Base-by-base conservation (phyloP, 2,329 filamentous ascomycete genomes). In the Colletotrichum salicis region DNA sequence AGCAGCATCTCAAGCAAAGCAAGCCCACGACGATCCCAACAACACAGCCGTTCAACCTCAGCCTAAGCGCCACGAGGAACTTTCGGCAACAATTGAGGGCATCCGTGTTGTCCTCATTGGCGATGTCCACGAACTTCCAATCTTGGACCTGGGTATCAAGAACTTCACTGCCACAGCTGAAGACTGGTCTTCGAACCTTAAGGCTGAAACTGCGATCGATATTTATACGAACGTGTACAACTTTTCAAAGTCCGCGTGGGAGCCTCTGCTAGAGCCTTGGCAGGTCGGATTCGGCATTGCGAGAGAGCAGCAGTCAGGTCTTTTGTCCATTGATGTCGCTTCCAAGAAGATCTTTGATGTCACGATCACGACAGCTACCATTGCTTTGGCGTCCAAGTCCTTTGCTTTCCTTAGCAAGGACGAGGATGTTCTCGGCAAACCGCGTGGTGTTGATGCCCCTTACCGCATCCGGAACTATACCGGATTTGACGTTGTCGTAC, bases 191-290 rank as follows among this genome's bases (percentile, higher is more conserved):
- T 92, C 91, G 5, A 92, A 92, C 27, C 87, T 99, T 81, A 95
- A 92, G 77, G 96, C 94, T 0, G 94, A 98, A 78, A 93, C 94
- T 0, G 93, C 90, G n/a, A 91, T 99, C 59, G 94, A 98, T 74
- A 94, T 96, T 74, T 97, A 97, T 81, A 90, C 97, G 76, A 99
- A 98, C 77, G 92, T 99, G 31, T 99, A 97, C 86, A 99, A 99
- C 82, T 99, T 99, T 83, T 96, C 96, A 15, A 99, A 99, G 81
- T 99, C 96, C 0, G 94, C 95, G 4, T 99, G 96, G 96, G 96
- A 99, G 80, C 96, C 96, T 3, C 84, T 99, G 41, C 90, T 99
- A 31, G 96, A 99, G 80, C 97, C 97, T 8, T 99, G 96, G 96
- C 91, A 96, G 75, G 87, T 98, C n/a, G 95, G 95, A 2, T 91